A percentile compares a stretch with the other conserved stretches of the same genome.
These are phyloP conservation scores for Trichoderma aggressivum DNA, from an alignment of 2,329 filamentous ascomycete genomes.

Conservation along the genomic window DNA sequence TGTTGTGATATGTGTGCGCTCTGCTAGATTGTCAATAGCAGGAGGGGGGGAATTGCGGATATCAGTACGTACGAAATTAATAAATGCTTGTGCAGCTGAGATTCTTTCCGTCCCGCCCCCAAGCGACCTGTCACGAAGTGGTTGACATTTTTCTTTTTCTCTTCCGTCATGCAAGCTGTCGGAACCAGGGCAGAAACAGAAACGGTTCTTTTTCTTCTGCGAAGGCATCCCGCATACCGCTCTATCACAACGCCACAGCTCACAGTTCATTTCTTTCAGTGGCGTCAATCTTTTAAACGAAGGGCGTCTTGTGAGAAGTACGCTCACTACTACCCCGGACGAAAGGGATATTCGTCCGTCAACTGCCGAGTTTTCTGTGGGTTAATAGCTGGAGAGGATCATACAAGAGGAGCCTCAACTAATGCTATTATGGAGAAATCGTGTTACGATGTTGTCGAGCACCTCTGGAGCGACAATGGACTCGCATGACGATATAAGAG, in stretches of 20 bases:
- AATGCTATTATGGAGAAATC: neutral
- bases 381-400: too few species aligned
- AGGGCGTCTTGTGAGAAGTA: neutral
- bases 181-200: neutral
- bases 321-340: neutral
- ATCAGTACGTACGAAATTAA: neutral
- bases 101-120: neutral
- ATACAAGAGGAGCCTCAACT: neutral
- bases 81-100: neutral
- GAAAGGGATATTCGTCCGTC: neutral
- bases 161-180: neutral
- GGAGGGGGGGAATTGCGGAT: neutral
- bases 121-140: neutral
- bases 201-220: neutral
- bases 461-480: neutral
- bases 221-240: neutral
- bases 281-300: neutral
- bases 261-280: neutral
- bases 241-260: neutral
- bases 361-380: neutral
- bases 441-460: neutral
- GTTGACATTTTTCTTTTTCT: neutral
- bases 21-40: neutral
- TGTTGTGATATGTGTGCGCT: neutral
- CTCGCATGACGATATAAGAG: neutral